Conservation (phyloP, 345 rosid species). For the Turnera subulata region DNA sequence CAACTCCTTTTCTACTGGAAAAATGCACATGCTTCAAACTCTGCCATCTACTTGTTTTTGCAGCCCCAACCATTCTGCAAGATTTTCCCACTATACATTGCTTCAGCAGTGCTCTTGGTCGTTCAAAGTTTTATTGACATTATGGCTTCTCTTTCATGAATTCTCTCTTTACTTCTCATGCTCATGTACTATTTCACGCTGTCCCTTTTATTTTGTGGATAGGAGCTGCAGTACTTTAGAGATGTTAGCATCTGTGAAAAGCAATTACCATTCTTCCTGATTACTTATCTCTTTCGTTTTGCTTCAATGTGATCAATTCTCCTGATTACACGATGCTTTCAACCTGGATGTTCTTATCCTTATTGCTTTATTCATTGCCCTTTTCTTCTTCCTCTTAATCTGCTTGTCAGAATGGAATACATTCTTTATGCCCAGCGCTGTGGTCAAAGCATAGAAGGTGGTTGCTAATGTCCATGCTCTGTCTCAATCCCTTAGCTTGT, state of each 20-base stretch:
- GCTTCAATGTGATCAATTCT: neutral
- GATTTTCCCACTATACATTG: no score
- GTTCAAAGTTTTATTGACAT: no score
- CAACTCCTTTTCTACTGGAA: neutral
- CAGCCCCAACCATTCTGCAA: no score
- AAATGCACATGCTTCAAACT: neutral
- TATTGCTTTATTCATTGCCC: neutral
- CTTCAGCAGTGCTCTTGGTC: no score
- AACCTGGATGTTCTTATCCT: constrained; percentile 1
- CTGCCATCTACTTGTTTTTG: no score
- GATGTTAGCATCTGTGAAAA: neutral
- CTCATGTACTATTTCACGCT: neutral
- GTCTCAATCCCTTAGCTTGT: constrained; percentile 86
- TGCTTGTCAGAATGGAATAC: constrained; percentile 77
- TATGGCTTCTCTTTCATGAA: no score
- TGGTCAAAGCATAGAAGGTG: constrained; percentile 99
- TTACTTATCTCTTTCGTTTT: no score
- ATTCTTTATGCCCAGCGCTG: constrained; percentile 92
- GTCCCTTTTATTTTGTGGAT: neutral
- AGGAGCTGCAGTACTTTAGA: neutral
- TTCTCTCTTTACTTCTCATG: neutral
- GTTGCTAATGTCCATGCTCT: constrained; percentile 97
- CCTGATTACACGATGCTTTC: neutral
- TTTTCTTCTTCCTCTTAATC: constrained; percentile 12
- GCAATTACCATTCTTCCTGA: no score